Percentiles rank a stretch among this genome's conserved stretches.
Evolutionary conservation across 1,284 basidiomycete genomes (phyloP).

Genomic region (Marasmius fiardii): DNA sequence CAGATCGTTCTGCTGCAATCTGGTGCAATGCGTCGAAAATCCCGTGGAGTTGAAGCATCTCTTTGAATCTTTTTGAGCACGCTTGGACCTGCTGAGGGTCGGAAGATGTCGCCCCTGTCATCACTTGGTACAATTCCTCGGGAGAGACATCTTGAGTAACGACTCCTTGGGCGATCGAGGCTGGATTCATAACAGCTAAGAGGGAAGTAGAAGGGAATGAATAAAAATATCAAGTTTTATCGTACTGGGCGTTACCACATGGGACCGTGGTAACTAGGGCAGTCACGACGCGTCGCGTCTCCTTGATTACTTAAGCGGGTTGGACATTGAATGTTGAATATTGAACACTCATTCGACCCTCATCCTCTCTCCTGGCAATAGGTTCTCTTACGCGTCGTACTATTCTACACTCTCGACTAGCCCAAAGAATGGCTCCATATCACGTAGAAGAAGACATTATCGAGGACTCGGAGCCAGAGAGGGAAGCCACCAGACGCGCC

Average conservation of each 20-base stretch:
- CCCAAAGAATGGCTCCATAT: slow-evolving; percentile 4
- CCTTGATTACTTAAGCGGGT: not conserved
- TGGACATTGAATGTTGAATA: too few species aligned
- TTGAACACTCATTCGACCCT: too few species aligned
- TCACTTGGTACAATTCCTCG: slow-evolving; percentile 61
- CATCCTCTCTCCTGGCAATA: not conserved
- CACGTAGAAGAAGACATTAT: slow-evolving; percentile 38
- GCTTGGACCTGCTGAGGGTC: slow-evolving; percentile 54
- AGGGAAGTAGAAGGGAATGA: not conserved
- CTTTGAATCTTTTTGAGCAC: slow-evolving; percentile 61
- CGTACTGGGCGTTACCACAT: not conserved
- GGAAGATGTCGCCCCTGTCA: slow-evolving; percentile 69
- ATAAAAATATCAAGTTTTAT: too few species aligned
- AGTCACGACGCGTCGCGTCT: not conserved
- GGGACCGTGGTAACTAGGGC: not conserved
- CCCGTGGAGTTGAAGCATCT: slow-evolving; percentile 63
- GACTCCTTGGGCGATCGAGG: slow-evolving; percentile 13
- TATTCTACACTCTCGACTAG: not conserved
- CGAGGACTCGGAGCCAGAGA: slow-evolving; percentile 69
- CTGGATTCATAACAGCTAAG: not conserved
- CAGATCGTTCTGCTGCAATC: slow-evolving; percentile 57
- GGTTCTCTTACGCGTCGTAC: slow-evolving; percentile 1
- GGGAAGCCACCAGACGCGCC: slow-evolving; percentile 39
- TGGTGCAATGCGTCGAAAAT: slow-evolving; percentile 67
- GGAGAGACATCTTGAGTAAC: slow-evolving; percentile 43